phyloP scores from a whole-genome alignment of 306 rosid species.

The Rosa rugosa region DNA sequence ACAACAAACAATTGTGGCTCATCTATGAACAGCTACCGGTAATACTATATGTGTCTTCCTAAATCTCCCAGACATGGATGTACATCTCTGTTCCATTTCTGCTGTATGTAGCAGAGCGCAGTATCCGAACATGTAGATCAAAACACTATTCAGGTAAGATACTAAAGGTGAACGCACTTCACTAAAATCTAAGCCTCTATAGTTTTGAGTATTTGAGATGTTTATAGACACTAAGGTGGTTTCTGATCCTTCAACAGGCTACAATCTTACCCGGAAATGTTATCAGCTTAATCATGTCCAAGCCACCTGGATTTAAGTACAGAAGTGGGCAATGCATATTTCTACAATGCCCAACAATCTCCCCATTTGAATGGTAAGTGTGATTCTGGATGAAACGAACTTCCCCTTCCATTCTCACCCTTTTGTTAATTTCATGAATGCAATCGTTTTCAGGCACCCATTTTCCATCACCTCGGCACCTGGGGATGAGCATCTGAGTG shows the following conservation, averaged over 20 bases:
- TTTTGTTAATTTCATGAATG: neutral
- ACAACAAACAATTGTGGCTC: neutral
- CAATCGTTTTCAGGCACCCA: conserved; percentile 68
- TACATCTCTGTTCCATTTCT: conserved; percentile 71
- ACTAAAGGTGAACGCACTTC: conserved; percentile 52
- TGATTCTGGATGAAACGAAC: neutral
- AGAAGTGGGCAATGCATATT: conserved; percentile 95
- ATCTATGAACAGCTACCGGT: neutral
- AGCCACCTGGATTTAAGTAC: conserved; percentile 85
- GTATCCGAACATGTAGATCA: conserved; percentile 72
- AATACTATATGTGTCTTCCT: neutral
- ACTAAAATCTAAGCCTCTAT: neutral
- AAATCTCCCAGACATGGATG: conserved; percentile 73
- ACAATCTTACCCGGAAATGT: conserved; percentile 87
- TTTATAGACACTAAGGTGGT: neutral
- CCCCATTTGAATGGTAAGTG: conserved; percentile 84
- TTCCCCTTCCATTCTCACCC: conserved; percentile 1
- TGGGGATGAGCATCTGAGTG: conserved; percentile 80
- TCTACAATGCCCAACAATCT: conserved; percentile 82
- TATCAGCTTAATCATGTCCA: conserved; percentile 69
- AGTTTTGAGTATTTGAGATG: neutral
- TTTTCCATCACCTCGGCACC: conserved; percentile 95
- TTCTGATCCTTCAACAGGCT: conserved; percentile 41
- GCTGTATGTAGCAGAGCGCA: conserved; percentile 76
- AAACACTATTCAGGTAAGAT: conserved; percentile 69